phyloP scores from a whole-genome alignment of 192 early-diverging fungal species.

The Endogone sp. region DNA sequence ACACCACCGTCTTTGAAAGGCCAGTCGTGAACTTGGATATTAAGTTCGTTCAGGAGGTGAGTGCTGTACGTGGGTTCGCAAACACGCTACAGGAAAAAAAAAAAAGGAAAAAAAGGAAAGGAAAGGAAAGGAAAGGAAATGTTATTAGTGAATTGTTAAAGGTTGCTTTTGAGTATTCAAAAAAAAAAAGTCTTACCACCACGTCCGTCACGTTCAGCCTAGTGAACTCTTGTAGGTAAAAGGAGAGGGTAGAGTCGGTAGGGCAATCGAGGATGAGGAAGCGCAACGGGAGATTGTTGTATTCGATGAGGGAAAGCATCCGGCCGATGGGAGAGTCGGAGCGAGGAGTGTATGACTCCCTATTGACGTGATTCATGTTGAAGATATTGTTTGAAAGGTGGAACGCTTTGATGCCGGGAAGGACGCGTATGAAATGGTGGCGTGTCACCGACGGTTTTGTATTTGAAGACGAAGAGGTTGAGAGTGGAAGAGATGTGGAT shows the following conservation, averaged over 20 bases:
- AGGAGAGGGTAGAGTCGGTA: conserved; percentile 70
- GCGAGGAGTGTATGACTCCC: conserved; percentile 6
- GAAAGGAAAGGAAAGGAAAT: no score
- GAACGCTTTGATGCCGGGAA: not conserved
- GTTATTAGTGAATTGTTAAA: no score
- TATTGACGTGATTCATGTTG: conserved; percentile 8
- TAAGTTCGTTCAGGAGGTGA: conserved; percentile 47
- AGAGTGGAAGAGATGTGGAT: not conserved
- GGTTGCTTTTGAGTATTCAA: no score
- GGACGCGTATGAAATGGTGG: not conserved
- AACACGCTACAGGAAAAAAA: conserved; percentile 48
- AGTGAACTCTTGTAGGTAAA: conserved; percentile 72
- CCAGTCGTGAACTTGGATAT: conserved; percentile 83
- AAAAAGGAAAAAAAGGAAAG: no score
- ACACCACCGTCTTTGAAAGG: conserved; percentile 89
- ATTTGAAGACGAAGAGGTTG: not conserved
- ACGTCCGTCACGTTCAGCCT: conserved; percentile 77
- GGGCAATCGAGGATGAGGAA: conserved; percentile 96
- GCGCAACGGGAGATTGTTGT: conserved; percentile 53
- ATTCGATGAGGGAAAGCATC: conserved; percentile 61
- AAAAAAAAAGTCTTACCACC: conserved; percentile 40
- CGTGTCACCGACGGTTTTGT: not conserved
- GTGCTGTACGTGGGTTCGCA: conserved; percentile 86
- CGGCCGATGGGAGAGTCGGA: conserved; percentile 46
- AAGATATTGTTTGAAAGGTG: not conserved